Evolutionary conservation across 768 basidiomycete species (phyloP).

Genomic region (Paxillus involutus): DNA sequence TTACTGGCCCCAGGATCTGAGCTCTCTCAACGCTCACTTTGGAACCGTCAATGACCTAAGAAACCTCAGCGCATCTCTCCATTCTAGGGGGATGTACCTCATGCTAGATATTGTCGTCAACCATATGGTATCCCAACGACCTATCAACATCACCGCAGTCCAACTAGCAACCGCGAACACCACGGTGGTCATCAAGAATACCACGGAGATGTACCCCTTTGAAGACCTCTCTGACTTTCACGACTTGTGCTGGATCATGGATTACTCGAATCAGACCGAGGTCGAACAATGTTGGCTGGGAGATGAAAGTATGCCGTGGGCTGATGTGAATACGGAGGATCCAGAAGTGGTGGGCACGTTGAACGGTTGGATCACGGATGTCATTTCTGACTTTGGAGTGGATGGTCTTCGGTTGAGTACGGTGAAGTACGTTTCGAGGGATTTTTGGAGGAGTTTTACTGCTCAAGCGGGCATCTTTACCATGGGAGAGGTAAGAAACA

Average conservation of each 20-base stretch:
- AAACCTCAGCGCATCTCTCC: slow-evolving; percentile 45
- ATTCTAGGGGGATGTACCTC: slow-evolving; percentile 53
- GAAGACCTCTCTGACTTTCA: slow-evolving; percentile 38
- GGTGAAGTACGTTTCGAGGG: slow-evolving; percentile 53
- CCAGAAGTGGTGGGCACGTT: slow-evolving; percentile 40
- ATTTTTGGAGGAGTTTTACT: slow-evolving; percentile 56
- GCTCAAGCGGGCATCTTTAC: slow-evolving; percentile 49
- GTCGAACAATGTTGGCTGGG: slow-evolving; percentile 65
- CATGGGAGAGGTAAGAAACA: slow-evolving; percentile 49
- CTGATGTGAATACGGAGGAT: slow-evolving; percentile 58
- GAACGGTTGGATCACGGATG: slow-evolving; percentile 46
- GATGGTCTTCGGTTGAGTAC: slow-evolving; percentile 63
- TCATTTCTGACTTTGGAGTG: slow-evolving; percentile 47
- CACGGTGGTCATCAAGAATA: slow-evolving; percentile 11
- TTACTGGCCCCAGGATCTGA: slow-evolving; percentile 54
- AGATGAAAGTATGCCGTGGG: slow-evolving; percentile 49
- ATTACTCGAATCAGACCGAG: slow-evolving; percentile 46
- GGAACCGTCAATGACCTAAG: slow-evolving; percentile 52
- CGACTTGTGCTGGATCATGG: slow-evolving; percentile 38
- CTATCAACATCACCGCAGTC: slow-evolving; percentile 25
- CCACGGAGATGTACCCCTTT: slow-evolving; percentile 31
- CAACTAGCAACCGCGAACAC: slow-evolving; percentile 15
- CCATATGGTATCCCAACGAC: slow-evolving; percentile 46
- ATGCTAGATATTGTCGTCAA: slow-evolving; percentile 68
- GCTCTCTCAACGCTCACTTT: slow-evolving; percentile 51